Conservation (phyloP, 2,329 filamentous ascomycete genomes). For the Venturia oleaginea region DNA sequence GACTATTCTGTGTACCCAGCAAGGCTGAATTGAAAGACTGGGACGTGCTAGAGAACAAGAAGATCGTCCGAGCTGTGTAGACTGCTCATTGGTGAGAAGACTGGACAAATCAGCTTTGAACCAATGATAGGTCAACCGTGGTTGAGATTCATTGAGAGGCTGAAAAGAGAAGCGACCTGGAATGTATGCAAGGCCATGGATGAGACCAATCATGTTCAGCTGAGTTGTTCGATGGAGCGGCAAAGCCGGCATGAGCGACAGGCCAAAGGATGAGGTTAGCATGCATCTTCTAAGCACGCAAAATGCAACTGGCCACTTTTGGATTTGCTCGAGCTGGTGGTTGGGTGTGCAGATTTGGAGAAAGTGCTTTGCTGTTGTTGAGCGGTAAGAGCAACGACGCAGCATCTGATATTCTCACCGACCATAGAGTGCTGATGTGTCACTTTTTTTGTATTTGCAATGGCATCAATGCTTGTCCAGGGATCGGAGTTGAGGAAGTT, state of each 20-base stretch:
- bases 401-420: neutral
- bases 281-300: neutral
- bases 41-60: neutral
- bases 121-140: neutral
- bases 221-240: neutral
- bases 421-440: no score
- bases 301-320: neutral
- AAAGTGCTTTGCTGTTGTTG: neutral
- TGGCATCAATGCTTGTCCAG: no score
- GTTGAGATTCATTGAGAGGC: neutral
- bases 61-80: neutral
- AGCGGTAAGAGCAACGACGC: neutral
- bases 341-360: no score
- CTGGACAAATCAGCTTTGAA: neutral
- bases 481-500: no score
- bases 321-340: neutral
- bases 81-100: neutral
- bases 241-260: neutral
- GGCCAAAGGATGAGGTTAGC: constrained; percentile 1
- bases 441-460: no score
- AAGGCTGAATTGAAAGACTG: neutral
- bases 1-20: neutral
- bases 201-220: neutral
- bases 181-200: neutral
- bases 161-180: neutral